These are phyloP conservation scores for Fusarium temperatum DNA, from an alignment of 2,329 filamentous ascomycete species.

Conservation along the genomic window DNA sequence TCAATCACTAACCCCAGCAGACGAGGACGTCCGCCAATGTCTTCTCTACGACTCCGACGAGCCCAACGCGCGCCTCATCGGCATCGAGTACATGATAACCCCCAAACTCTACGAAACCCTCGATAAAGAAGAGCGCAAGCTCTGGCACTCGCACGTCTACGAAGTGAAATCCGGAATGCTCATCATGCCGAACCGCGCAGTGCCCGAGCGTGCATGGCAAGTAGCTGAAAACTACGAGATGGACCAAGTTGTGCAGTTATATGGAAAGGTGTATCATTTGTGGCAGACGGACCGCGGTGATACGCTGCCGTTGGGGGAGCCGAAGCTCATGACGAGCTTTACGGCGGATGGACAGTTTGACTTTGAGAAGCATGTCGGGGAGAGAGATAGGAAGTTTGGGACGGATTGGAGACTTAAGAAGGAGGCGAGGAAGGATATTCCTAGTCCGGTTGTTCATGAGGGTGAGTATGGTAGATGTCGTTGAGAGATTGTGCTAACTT, in stretches of 20 bases:
- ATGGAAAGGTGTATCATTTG: slow-evolving; percentile 86
- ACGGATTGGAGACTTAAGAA: slow-evolving; percentile 56
- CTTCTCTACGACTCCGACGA: slow-evolving; percentile 80
- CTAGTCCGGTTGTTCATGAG: slow-evolving; percentile 53
- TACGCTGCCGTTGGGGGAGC: slow-evolving; percentile 59
- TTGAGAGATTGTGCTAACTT: not conserved
- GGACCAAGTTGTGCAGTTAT: slow-evolving; percentile 76
- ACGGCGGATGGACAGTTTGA: slow-evolving; percentile 60
- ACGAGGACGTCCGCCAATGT: slow-evolving; percentile 79
- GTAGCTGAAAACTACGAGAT: slow-evolving; percentile 81
- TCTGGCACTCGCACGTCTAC: slow-evolving; percentile 82
- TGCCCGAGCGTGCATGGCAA: slow-evolving; percentile 75
- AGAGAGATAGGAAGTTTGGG: slow-evolving; percentile 58
- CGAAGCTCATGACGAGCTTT: slow-evolving; percentile 64
- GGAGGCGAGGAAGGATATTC: slow-evolving; percentile 54
- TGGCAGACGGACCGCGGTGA: slow-evolving; percentile 87
- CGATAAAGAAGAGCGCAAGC: slow-evolving; percentile 70
- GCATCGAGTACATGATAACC: slow-evolving; percentile 89
- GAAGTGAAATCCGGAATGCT: slow-evolving; percentile 83
- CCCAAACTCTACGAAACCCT: slow-evolving; percentile 73
- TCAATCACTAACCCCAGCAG: slow-evolving; percentile 51
- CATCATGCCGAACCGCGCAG: slow-evolving; percentile 73
- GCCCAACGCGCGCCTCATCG: slow-evolving; percentile 76
- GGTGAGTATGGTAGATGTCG: slow-evolving; percentile 39
- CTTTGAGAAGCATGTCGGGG: slow-evolving; percentile 54